Base-by-base conservation (phyloP, 2,329 filamentous ascomycete species). In the Diaporthe sp. region DNA sequence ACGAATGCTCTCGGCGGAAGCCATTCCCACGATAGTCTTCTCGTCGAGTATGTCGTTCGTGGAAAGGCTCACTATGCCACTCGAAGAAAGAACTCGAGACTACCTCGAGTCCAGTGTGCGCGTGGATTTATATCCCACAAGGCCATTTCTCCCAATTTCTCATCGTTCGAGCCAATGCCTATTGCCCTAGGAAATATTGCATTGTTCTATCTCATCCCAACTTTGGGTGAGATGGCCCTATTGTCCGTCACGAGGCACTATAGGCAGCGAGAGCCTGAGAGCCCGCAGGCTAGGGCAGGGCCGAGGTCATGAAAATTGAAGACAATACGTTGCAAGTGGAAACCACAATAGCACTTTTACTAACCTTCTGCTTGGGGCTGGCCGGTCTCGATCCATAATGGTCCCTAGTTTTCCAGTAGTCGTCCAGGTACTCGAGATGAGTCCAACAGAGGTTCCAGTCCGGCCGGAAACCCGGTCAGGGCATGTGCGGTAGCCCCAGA, bases 361-460 rank as follows among this genome's bases (percentile, higher is more conserved):
- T 75, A 8, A 76, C 75, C 75, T 76, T 69, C 75, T 75, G 59
- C 73, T 76, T 49, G 73, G 75, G 13, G 74, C 75, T 69, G 74
- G 65, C 34, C 71, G 59, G 68, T 59, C 72, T 15, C 75, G 73
- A 53, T 76, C 75, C 75, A 76, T 76, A n/a, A 17, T 71, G 73
- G 61, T 44, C 42, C 34, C 22, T 53, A 34, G 74, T 51, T 39
- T 65, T n/a, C 13, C 65, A 34, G 53, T 17, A 39, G 25, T 39
- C 42, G 42, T 53, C 28, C 62, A 53, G 42, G 17, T 22, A 49
- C n/a, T 28, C 37, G 55, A 59, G 72, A 42, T 70, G 39, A 59
- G 57, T 61, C 25, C 55, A 53, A 58, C 28, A 8, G 42, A 59
- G 39, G 72, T 28, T 46, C 13, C 34, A 42, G 44, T 34, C 57